phyloP scores from a whole-genome alignment of 345 rosid species.

The Salix koriyanagi region DNA sequence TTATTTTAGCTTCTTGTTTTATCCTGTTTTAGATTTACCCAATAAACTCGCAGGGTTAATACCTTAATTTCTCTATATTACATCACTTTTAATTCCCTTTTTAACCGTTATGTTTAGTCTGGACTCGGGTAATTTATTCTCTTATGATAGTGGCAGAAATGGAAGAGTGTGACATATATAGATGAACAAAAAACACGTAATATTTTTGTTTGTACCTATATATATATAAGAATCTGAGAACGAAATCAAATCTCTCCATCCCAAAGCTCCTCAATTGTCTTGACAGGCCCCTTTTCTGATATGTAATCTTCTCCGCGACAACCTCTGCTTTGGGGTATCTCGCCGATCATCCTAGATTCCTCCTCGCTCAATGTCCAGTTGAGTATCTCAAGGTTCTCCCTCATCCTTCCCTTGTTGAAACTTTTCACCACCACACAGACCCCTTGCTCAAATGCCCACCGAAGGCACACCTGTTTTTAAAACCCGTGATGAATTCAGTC shows the following conservation, averaged over 20 bases:
- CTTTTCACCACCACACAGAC: conserved; percentile 51
- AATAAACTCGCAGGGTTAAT: too few relatives aligned
- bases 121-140: too few relatives aligned
- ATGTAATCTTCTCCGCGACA: conserved; percentile 27
- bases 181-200: not conserved
- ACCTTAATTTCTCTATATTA: too few relatives aligned
- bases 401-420: conserved; percentile 50
- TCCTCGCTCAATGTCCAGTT: conserved; percentile 49
- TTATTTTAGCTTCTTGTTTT: too few relatives aligned
- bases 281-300: conserved; percentile 35
- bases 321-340: conserved; percentile 47
- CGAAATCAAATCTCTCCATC: conserved; percentile 39
- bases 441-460: conserved; percentile 62
- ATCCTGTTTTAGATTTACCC: too few relatives aligned
- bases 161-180: not conserved
- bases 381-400: conserved; percentile 54
- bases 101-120: too few relatives aligned
- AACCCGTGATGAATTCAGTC: not conserved
- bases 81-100: too few relatives aligned
- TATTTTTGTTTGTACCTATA: not conserved
- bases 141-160: not conserved
- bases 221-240: not conserved
- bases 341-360: conserved; percentile 37
- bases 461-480: conserved; percentile 30
- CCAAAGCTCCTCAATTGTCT: conserved; percentile 38